These are phyloP conservation scores for Russula foetens DNA, from an alignment of 768 basidiomycete species.

Conservation along the genomic window DNA sequence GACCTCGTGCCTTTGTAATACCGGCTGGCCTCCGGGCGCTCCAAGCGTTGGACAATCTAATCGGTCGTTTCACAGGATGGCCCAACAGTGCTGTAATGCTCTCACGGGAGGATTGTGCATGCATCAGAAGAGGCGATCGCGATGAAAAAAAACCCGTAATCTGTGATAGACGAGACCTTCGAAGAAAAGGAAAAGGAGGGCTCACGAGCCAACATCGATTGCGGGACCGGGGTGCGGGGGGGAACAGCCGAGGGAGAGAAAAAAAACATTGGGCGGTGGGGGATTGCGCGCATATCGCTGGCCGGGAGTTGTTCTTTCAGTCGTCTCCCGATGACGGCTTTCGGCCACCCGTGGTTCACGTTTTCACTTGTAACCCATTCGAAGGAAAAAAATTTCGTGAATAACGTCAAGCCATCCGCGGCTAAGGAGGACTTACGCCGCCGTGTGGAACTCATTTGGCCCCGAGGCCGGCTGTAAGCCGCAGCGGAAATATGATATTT, in stretches of 20 bases:
- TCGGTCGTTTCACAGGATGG: conserved; percentile 5
- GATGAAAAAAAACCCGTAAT: background rate
- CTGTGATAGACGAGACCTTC: background rate
- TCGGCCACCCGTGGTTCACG: too few species aligned
- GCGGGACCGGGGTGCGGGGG: too few species aligned
- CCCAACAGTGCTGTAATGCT: conserved; percentile 1
- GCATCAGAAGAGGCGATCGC: conserved; percentile 15
- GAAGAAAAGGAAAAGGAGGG: background rate
- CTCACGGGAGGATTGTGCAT: background rate
- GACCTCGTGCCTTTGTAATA: conserved; percentile 5
- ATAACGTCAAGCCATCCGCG: conserved; percentile 2
- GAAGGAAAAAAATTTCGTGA: background rate
- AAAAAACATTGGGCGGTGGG: too few species aligned
- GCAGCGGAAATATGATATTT: conserved; percentile 4
- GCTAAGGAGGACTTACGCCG: conserved; percentile 1
- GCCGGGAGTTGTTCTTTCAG: too few species aligned
- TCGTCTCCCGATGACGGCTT: too few species aligned
- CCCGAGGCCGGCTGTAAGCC: conserved; percentile 17
- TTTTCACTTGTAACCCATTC: too few species aligned
- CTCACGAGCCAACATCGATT: too few species aligned
- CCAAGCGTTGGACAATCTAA: conserved; percentile 3
- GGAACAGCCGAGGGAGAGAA: too few species aligned
- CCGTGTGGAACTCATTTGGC: background rate
- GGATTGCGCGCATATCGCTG: too few species aligned
- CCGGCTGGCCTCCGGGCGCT: conserved; percentile 1